Evolutionary conservation across 108 stramenopile species (phyloP).

Genomic region (Asterionellopsis glacialis): DNA sequence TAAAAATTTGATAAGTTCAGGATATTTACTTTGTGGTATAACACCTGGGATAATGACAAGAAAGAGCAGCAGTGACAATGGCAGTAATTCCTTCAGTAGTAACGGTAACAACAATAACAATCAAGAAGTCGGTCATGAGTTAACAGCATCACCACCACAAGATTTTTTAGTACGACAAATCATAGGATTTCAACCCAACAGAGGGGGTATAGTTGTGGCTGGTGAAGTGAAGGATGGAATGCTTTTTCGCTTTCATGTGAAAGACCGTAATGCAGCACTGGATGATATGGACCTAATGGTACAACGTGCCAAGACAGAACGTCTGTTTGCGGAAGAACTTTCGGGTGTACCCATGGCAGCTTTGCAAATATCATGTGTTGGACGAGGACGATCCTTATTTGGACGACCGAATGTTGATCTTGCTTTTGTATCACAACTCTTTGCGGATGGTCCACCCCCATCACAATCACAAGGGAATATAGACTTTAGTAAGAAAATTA

Average conservation of each 20-base stretch:
- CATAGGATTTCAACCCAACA: slow-evolving; percentile 24
- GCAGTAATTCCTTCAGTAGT: background rate
- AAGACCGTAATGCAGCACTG: slow-evolving; percentile 4
- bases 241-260: slow-evolving; percentile 26
- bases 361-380: slow-evolving; percentile 29
- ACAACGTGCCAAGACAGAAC: slow-evolving; percentile 20
- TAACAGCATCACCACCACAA: background rate
- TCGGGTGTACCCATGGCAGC: slow-evolving; percentile 13
- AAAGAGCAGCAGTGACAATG: background rate
- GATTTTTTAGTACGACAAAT: slow-evolving; percentile 25
- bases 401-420: slow-evolving; percentile 21
- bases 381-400: slow-evolving; percentile 20
- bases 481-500: no score
- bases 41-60: no score
- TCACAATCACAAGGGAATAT: no score
- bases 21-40: background rate
- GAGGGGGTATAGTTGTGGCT: slow-evolving; percentile 17
- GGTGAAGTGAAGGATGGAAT: slow-evolving; percentile 15
- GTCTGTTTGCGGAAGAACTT: slow-evolving; percentile 12
- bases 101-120: background rate
- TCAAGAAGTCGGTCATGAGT: background rate
- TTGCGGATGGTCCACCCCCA: background rate
- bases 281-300: slow-evolving; percentile 17
- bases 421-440: background rate
- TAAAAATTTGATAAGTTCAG: background rate